Evolutionary conservation across 768 basidiomycete species (phyloP), one percentile per base, ranked within the genome.

Genomic region (Trametes punicea): DNA sequence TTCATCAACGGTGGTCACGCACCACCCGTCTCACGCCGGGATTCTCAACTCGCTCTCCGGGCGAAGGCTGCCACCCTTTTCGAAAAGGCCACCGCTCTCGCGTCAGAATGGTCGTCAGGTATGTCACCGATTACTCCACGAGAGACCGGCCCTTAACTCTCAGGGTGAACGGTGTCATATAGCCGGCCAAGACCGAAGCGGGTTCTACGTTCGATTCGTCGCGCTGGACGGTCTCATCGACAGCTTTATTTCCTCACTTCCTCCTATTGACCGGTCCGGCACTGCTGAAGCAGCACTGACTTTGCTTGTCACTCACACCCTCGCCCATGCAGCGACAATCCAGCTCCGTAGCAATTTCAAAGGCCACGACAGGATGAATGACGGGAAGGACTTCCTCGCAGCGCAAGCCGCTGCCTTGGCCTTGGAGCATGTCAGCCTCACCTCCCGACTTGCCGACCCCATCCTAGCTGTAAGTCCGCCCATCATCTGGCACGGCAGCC

Each of bases 11-110:
- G 58, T 7, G 74, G 74, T 36, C 53, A 62, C 30, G 57, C 65
- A 5, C 61, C 70, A 23, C 68, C 67, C 42, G 62, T 57, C 38
- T 67, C 65, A 46, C 65, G 67, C 30, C 73, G 65, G 56, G 49
- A 55, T 4, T 64, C 67, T 10, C 67, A 73, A 8, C 70, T 75
- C 16, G 73, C 78, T 0, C 65, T 81, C 59, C 70, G 75, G 36
- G 75, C 74, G 55, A 83, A 85, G 59, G 82, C 83, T 0, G 74
- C 79, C 7, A 76, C 85, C 16, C 69, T 88, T 34, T 80, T 86
- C 46, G 83, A 85, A 62, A 75, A 79, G n/a, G 81, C 85, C 6
- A 74, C 79, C 3, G 76, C 79, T 51, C 69, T 87, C 8, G 74
- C 79, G 16, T 78, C 72, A 21, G 69, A 72, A n/a, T 70, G 69